Conservation (phyloP, 495 filamentous ascomycete species). For the Neurospora sp. region DNA sequence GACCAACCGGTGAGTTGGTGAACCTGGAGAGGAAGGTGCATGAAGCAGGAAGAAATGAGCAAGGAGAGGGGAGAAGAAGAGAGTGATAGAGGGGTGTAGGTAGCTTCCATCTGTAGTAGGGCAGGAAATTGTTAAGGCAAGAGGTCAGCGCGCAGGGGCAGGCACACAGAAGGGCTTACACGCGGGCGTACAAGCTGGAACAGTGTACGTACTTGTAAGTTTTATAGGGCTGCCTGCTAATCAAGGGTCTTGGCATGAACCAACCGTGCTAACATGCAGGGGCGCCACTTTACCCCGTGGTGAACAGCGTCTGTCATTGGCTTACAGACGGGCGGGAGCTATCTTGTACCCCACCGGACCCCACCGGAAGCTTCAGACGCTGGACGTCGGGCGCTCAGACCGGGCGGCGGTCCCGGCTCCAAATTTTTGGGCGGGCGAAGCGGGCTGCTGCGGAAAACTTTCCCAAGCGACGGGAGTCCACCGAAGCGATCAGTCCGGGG, state of each 20-base stretch:
- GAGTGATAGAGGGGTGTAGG: background rate
- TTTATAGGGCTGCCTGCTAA: background rate
- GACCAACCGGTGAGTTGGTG: background rate
- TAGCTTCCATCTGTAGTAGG: background rate
- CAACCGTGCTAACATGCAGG: background rate
- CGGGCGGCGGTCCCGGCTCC: slow-evolving; percentile 5
- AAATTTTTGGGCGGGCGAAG: background rate
- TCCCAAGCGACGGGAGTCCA: background rate
- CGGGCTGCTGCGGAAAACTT: slow-evolving; percentile 13
- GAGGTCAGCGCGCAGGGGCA: background rate
- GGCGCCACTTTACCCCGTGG: background rate
- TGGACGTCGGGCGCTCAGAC: slow-evolving; percentile 9
- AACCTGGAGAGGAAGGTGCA: background rate
- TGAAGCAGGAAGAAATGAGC: background rate
- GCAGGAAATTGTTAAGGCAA: background rate
- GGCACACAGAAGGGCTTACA: background rate
- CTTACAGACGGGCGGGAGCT: background rate
- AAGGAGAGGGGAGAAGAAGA: background rate
- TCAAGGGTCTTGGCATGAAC: background rate
- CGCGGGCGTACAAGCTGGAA: background rate
- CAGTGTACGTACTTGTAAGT: background rate
- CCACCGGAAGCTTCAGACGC: background rate
- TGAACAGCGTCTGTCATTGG: background rate
- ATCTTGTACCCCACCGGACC: background rate
- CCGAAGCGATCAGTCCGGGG: background rate